Conservation (phyloP, 352 stramenopile genomes). For the Vaucheria bursata region DNA sequence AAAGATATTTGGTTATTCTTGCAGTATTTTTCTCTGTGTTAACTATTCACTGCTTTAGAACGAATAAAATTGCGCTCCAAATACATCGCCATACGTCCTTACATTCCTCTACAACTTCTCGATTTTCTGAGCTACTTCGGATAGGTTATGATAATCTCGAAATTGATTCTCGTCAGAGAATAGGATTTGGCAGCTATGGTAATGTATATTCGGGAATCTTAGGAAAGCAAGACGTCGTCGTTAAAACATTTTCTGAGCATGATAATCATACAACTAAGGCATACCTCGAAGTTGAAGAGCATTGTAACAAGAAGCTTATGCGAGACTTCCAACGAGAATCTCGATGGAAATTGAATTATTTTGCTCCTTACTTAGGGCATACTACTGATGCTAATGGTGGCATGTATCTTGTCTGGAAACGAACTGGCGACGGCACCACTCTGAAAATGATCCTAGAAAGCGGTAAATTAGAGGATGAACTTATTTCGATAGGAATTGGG, state of each 20-base stretch:
- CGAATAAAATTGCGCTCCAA: too few relatives aligned
- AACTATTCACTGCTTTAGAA: too few relatives aligned
- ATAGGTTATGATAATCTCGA: not conserved
- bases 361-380: not conserved
- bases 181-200: conserved; percentile 1
- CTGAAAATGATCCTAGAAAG: not conserved
- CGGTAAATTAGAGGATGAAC: not conserved
- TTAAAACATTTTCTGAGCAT: not conserved
- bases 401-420: not conserved
- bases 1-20: too few relatives aligned
- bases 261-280: not conserved
- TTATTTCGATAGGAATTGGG: not conserved
- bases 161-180: not conserved
- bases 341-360: not conserved
- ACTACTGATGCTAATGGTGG: not conserved
- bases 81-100: too few relatives aligned
- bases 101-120: too few relatives aligned
- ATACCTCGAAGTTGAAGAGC: conserved; percentile 2
- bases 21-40: too few relatives aligned
- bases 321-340: not conserved
- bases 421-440: not conserved
- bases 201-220: not conserved
- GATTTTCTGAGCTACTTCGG: not conserved
- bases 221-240: not conserved
- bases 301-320: not conserved